A percentile compares a stretch with the other conserved stretches of the same genome.
Evolutionary conservation across 2,329 filamentous ascomycete species (phyloP).

Genomic region (Sporothrix variecibatus): DNA sequence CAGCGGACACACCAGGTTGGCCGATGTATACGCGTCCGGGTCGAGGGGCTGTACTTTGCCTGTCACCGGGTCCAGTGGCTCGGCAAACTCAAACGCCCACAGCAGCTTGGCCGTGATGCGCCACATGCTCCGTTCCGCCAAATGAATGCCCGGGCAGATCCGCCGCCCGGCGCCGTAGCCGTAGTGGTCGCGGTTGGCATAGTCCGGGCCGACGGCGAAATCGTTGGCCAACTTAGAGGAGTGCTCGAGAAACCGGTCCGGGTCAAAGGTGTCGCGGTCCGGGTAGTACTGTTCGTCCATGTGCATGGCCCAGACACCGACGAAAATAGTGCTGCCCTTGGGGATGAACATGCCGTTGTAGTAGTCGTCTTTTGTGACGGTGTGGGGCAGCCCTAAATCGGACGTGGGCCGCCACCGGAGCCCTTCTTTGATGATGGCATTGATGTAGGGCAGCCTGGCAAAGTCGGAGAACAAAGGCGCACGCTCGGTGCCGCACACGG

Average conservation of each 20-base stretch:
- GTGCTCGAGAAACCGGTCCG: background rate
- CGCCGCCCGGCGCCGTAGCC: background rate
- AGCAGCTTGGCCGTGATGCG: background rate
- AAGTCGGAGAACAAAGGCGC: background rate
- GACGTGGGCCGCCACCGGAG: background rate
- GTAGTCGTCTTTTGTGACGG: background rate
- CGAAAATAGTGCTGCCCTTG: background rate
- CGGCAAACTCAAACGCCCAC: background rate
- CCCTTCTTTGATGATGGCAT: background rate
- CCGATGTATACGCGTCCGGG: background rate
- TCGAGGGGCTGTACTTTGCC: background rate
- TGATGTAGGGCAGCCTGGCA: background rate
- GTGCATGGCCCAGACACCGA: background rate
- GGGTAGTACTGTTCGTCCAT: background rate
- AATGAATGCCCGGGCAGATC: background rate
- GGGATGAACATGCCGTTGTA: constrained; percentile 1
- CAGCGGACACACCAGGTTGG: constrained; percentile 1
- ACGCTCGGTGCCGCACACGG: background rate
- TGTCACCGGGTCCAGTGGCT: background rate
- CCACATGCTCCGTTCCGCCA: background rate
- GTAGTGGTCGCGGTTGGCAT: background rate
- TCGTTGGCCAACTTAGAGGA: background rate
- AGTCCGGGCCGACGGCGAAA: background rate
- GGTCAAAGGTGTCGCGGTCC: background rate
- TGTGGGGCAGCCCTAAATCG: background rate